Conservation (phyloP, 169 alveolate species). For the Cryptosporidium andersoni region DNA sequence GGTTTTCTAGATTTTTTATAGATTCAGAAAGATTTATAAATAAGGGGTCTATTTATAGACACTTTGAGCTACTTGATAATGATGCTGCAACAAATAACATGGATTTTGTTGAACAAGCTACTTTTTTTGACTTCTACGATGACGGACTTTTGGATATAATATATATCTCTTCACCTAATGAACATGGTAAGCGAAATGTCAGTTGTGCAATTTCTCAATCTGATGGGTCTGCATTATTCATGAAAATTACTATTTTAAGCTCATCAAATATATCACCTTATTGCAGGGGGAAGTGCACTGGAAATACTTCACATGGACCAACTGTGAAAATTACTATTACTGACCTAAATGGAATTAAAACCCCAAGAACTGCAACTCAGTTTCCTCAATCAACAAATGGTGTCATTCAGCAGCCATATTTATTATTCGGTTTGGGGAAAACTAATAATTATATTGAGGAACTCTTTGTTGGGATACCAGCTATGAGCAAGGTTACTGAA, state of each 20-base stretch:
- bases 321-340: slow-evolving; percentile 55
- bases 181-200: slow-evolving; percentile 1
- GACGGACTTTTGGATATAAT: slow-evolving; percentile 77
- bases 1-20: slow-evolving; percentile 18
- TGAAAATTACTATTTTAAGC: slow-evolving; percentile 29
- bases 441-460: slow-evolving; percentile 87
- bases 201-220: slow-evolving; percentile 11
- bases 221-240: slow-evolving; percentile 27
- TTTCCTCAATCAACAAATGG: slow-evolving; percentile 75
- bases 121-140: slow-evolving; percentile 77
- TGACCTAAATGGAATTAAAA: slow-evolving; percentile 30
- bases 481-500: background rate
- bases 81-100: slow-evolving; percentile 1
- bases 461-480: slow-evolving; percentile 78
- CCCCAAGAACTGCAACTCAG: slow-evolving; percentile 72
- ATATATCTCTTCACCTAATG: slow-evolving; percentile 71
- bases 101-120: slow-evolving; percentile 60
- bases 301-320: slow-evolving; percentile 29
- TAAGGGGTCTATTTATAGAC: slow-evolving; percentile 36
- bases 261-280: background rate
- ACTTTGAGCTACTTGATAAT: slow-evolving; percentile 10
- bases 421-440: slow-evolving; percentile 81
- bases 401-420: slow-evolving; percentile 76
- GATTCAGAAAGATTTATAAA: slow-evolving; percentile 1
- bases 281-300: background rate